Conservation (phyloP, 23 red algal genomes). For the Gracilaria gracilis region DNA sequence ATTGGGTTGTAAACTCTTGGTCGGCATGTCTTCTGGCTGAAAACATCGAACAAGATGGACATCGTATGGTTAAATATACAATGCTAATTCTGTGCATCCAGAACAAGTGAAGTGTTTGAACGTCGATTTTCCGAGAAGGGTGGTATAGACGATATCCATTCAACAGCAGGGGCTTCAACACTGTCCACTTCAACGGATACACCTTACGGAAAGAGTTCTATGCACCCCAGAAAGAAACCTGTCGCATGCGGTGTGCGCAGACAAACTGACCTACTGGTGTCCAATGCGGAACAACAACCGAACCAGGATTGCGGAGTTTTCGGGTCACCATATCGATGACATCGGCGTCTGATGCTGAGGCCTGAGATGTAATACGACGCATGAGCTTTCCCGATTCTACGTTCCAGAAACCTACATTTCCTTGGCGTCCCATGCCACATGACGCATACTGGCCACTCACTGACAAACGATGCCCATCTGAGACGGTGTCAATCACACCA, state of each 20-base stretch:
- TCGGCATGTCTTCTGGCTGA: too few relatives aligned
- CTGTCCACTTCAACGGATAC: not conserved
- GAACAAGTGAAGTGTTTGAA: too few relatives aligned
- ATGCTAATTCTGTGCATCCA: too few relatives aligned
- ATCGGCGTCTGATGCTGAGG: conserved; percentile 19
- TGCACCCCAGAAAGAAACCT: conserved; percentile 51
- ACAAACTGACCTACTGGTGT: conserved; percentile 30
- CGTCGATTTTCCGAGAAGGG: too few relatives aligned
- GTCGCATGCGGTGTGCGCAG: conserved; percentile 57
- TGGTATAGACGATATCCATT: too few relatives aligned
- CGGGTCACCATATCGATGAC: conserved; percentile 41
- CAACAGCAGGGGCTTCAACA: not conserved
- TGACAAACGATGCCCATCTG: conserved; percentile 57
- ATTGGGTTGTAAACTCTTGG: not conserved
- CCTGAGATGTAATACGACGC: not conserved
- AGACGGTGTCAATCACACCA: conserved; percentile 12
- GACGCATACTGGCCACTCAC: conserved; percentile 12
- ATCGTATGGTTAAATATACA: too few relatives aligned
- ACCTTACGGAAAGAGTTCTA: not conserved
- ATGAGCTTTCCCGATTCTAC: conserved; percentile 52
- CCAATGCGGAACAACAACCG: conserved; percentile 53
- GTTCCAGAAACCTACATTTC: conserved; percentile 48
- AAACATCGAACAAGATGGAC: too few relatives aligned
- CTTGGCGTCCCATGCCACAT: conserved; percentile 32
- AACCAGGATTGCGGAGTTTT: conserved; percentile 50